Conservation (phyloP, 305 asterid species). For the Coffea humblotiana region DNA sequence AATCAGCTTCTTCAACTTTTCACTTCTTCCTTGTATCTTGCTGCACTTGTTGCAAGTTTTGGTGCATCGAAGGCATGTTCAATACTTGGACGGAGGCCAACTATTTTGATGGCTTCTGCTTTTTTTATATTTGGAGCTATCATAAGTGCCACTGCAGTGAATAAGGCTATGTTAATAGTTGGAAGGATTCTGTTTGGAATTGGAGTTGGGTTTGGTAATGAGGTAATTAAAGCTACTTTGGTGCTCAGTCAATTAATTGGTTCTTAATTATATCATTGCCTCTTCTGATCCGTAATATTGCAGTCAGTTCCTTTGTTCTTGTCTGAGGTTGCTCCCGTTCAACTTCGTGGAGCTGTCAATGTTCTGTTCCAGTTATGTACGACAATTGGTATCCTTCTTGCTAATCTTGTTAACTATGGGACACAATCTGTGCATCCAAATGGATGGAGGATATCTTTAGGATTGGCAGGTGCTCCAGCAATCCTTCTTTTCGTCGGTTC, state of each 20-base stretch:
- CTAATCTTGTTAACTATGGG: slow-evolving; percentile 50
- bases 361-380: slow-evolving; percentile 68
- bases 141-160: not conserved
- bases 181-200: slow-evolving; percentile 71
- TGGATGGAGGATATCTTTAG: slow-evolving; percentile 69
- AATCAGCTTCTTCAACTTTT: slow-evolving; percentile 73
- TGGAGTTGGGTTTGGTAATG: slow-evolving; percentile 82
- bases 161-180: slow-evolving; percentile 15
- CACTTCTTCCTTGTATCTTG: slow-evolving; percentile 71
- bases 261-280: no score
- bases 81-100: slow-evolving; percentile 45
- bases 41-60: slow-evolving; percentile 68
- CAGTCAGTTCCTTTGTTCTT: slow-evolving; percentile 76
- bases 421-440: slow-evolving; percentile 35
- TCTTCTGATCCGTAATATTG: not conserved
- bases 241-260: not conserved
- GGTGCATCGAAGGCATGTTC: slow-evolving; percentile 60
- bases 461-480: slow-evolving; percentile 51
- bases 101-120: slow-evolving; percentile 46
- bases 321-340: slow-evolving; percentile 64
- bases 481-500: slow-evolving; percentile 29
- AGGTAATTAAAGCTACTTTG: slow-evolving; percentile 33
- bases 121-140: slow-evolving; percentile 47
- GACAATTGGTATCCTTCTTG: slow-evolving; percentile 70
- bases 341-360: slow-evolving; percentile 68